phyloP scores from a whole-genome alignment of 1,284 basidiomycete species.

The Leccinum colubrinum region DNA sequence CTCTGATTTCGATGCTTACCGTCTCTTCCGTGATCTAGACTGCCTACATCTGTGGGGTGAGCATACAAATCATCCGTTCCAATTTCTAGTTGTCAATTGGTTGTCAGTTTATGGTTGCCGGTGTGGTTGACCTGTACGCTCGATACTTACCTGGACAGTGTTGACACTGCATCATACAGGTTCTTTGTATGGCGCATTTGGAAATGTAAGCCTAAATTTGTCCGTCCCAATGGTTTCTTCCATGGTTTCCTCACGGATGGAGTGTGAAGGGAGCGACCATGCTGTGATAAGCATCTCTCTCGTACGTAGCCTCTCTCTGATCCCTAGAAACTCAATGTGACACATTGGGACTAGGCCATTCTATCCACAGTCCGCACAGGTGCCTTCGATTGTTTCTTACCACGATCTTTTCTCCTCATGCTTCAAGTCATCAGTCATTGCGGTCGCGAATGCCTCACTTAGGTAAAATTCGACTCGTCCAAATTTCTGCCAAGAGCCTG shows the following conservation, averaged over 20 bases:
- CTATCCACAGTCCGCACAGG: neutral
- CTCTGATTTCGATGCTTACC: neutral
- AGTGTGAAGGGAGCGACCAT: conserved; percentile 6
- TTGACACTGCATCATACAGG: neutral
- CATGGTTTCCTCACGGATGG: neutral
- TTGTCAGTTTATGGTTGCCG: conserved; percentile 4
- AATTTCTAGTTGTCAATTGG: neutral
- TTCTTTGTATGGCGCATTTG: conserved; percentile 16
- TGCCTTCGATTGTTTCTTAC: neutral
- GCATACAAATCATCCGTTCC: neutral
- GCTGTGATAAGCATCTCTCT: conserved; percentile 4
- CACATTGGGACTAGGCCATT: neutral
- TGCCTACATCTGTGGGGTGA: conserved; percentile 6
- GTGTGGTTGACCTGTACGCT: conserved; percentile 6
- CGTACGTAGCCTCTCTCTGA: conserved; percentile 1
- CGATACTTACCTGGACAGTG: neutral
- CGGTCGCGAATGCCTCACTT: neutral
- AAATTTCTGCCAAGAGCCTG: neutral
- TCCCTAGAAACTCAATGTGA: neutral
- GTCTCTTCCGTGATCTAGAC: neutral
- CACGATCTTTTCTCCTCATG: neutral
- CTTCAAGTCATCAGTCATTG: neutral
- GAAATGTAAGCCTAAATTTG: conserved; percentile 5
- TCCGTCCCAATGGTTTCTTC: neutral
- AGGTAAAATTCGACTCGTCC: neutral